Conservation (phyloP, 371 early-diverging fungal genomes). For the Circinella umbellata region DNA sequence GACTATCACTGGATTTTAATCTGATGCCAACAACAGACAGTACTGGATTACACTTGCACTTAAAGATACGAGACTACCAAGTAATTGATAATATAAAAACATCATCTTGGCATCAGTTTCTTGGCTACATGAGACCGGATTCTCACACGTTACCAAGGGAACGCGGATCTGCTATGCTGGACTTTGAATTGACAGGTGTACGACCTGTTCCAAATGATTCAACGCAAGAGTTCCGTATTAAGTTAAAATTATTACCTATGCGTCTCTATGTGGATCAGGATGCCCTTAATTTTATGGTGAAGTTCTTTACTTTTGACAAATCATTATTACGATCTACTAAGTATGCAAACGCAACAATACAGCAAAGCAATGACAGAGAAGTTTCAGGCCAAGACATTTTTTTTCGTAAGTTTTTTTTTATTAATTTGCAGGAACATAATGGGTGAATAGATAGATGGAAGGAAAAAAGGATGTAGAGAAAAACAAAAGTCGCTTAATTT, state of each 20-base stretch:
- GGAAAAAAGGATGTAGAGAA: too few species aligned
- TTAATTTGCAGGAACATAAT: too few species aligned
- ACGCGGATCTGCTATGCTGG: slow-evolving; percentile 69
- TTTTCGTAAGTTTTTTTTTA: slow-evolving; percentile 62
- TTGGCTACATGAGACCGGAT: slow-evolving; percentile 70
- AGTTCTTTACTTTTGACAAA: slow-evolving; percentile 74
- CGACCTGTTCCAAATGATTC: slow-evolving; percentile 60
- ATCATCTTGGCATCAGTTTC: slow-evolving; percentile 78
- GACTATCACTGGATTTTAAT: slow-evolving; percentile 62
- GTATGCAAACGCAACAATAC: slow-evolving; percentile 30
- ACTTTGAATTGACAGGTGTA: slow-evolving; percentile 65
- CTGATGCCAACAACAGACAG: slow-evolving; percentile 53
- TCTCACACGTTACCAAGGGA: slow-evolving; percentile 58
- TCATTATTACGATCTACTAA: slow-evolving; percentile 33
- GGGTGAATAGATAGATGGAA: too few species aligned
- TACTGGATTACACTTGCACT: slow-evolving; percentile 52
- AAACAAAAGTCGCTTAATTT: too few species aligned
- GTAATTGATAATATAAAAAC: slow-evolving; percentile 80
- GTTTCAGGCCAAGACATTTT: slow-evolving; percentile 34
- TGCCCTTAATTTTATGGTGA: slow-evolving; percentile 82
- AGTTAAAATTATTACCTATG: slow-evolving; percentile 76
- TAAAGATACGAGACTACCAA: slow-evolving; percentile 70
- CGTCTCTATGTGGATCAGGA: slow-evolving; percentile 94
- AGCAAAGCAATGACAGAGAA: not conserved
- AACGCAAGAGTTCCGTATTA: slow-evolving; percentile 66